Evolutionary conservation across 495 filamentous ascomycete genomes (phyloP).

Genomic region (Aspergillus hancockii): DNA sequence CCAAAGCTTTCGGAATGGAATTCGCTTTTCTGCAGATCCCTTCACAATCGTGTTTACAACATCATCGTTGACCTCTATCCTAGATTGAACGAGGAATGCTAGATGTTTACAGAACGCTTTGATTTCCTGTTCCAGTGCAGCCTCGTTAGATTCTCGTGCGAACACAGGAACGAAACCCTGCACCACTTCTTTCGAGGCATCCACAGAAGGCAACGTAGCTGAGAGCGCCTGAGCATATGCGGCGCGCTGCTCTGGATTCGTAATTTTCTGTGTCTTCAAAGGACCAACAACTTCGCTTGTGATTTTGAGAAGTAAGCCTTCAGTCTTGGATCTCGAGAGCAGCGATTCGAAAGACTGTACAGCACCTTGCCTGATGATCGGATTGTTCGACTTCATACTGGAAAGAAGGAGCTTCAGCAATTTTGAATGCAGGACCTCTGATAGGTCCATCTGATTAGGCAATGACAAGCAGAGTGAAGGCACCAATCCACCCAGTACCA

Average conservation of each 20-base stretch:
- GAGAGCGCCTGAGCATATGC: slow-evolving; percentile 77
- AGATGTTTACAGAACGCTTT: slow-evolving; percentile 65
- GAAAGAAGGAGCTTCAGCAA: slow-evolving; percentile 83
- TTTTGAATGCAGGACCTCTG: slow-evolving; percentile 64
- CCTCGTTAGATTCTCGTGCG: slow-evolving; percentile 84
- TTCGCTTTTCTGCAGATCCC: slow-evolving; percentile 80
- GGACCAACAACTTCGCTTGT: slow-evolving; percentile 75
- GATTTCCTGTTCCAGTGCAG: slow-evolving; percentile 73
- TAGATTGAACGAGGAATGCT: slow-evolving; percentile 56
- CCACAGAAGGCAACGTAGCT: slow-evolving; percentile 55
- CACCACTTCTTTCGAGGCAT: slow-evolving; percentile 65
- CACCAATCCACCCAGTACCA: slow-evolving; percentile 77
- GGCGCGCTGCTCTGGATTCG: slow-evolving; percentile 77
- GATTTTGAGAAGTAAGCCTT: slow-evolving; percentile 59
- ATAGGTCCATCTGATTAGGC: slow-evolving; percentile 71
- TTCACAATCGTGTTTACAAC: slow-evolving; percentile 72
- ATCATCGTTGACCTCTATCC: slow-evolving; percentile 58
- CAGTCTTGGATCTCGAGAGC: slow-evolving; percentile 56
- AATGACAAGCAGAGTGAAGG: slow-evolving; percentile 68
- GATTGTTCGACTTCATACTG: slow-evolving; percentile 87
- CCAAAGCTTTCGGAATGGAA: slow-evolving; percentile 79
- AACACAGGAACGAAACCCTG: slow-evolving; percentile 62
- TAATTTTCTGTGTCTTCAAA: slow-evolving; percentile 76
- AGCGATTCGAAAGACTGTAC: slow-evolving; percentile 69
- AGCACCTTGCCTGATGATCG: slow-evolving; percentile 71